Percentiles rank a stretch among this genome's conserved stretches.
These are phyloP conservation scores for Rhodocollybia butyracea DNA, from an alignment of 768 basidiomycete genomes.

Conservation along the genomic window DNA sequence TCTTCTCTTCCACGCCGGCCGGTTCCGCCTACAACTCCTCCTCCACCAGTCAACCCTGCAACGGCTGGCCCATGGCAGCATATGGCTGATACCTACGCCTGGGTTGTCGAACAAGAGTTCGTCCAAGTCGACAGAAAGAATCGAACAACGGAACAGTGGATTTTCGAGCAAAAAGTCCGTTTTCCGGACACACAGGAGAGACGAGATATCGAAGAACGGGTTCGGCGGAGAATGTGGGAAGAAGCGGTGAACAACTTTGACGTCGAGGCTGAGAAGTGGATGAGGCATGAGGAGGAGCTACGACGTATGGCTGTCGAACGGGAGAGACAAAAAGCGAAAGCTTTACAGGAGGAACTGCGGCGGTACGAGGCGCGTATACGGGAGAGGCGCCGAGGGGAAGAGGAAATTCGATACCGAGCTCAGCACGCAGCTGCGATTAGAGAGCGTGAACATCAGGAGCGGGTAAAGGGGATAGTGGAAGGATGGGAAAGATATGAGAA, in stretches of 20 bases:
- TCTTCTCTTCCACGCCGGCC: too few relatives aligned
- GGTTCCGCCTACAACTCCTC: constrained; percentile 3
- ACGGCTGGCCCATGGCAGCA: constrained; percentile 33
- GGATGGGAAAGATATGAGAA: constrained; percentile 66
- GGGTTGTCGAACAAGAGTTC: constrained; percentile 53
- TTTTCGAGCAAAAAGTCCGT: constrained; percentile 54
- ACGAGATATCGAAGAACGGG: constrained; percentile 22
- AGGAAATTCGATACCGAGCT: constrained; percentile 43
- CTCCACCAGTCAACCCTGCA: not conserved
- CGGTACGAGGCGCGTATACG: constrained; percentile 45
- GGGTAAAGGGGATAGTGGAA: constrained; percentile 37
- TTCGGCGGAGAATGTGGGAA: constrained; percentile 44
- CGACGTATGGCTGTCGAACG: constrained; percentile 35
- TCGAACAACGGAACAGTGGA: constrained; percentile 63
- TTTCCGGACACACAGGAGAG: constrained; percentile 22
- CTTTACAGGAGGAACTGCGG: constrained; percentile 47
- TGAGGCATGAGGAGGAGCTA: constrained; percentile 45
- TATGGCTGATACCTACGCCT: constrained; percentile 41
- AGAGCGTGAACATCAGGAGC: constrained; percentile 44
- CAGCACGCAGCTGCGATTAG: constrained; percentile 31
- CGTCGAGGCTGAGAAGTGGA: constrained; percentile 50
- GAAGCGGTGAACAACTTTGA: constrained; percentile 51
- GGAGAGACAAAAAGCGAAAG: constrained; percentile 45
- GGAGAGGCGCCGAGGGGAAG: constrained; percentile 40
- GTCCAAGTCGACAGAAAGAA: constrained; percentile 38